Evolutionary conservation across 2,329 filamentous ascomycete genomes (phyloP), one percentile per base, ranked within the genome.

Genomic region (Sordariomycetes sp.): DNA sequence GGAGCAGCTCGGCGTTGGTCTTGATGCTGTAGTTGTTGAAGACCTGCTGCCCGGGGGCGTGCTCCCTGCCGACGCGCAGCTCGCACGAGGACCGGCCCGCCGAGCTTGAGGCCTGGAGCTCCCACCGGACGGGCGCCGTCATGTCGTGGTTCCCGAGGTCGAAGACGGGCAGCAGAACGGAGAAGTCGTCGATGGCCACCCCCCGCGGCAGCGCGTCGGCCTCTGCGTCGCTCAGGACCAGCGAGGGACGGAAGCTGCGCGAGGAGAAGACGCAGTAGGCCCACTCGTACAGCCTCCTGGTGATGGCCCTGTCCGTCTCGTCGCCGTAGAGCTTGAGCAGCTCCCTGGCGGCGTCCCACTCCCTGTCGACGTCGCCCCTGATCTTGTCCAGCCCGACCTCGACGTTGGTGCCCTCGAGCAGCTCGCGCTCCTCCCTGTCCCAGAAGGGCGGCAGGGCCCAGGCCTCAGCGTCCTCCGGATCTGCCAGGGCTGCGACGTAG

Each of bases 11-110:
- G 38, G 79, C 80, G 46, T 86, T 87, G 6, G 80, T 83, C 54
- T 85, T 83, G 47, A 62, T 53, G 20, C 82, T 82, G 48, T 87
- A 87, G 51, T 84, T 86, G 59, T 85, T 84, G 46, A 67, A 79
- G 17, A 77, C 54, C 43, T 77, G 72, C 20, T 72, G 53, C 0
- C 77, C 75, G 0, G 72, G 56, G 5, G 42, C 32, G 44, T 78
- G 68, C 2, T 44, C 39, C 36, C 61, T 57, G 14, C 48, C 50
- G 8, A 64, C 61, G 12, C 53, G 47, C 8, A 79, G 58, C 8
- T 50, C 54, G 39, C 70, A 75, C 15, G 42, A 30, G 11, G 43
- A 42, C 4, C 44, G 5, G 18, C 16, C 19, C 11, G 29, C 17
- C 15, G 25, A 9, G 20, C 14, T 16, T 6, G 16, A n/a, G 9